phyloP scores from a whole-genome alignment of 768 basidiomycete genomes.

The Brasilioporus rufonigricans region DNA sequence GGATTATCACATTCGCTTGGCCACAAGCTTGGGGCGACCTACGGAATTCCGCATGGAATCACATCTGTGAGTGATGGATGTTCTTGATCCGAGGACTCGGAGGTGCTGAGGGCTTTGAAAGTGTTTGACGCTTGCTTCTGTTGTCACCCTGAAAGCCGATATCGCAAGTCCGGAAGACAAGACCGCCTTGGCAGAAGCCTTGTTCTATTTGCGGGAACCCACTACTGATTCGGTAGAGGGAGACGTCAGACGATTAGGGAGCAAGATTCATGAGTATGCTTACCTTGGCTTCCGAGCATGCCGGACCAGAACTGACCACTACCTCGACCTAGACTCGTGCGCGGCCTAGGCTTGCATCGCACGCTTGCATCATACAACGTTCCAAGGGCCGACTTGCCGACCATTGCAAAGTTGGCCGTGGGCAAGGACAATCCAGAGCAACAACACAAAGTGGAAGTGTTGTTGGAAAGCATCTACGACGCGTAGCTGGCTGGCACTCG shows the following conservation, averaged over 20 bases:
- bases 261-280: conserved; percentile 53
- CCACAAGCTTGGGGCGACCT: conserved; percentile 69
- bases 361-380: conserved; percentile 63
- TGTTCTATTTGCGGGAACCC: conserved; percentile 58
- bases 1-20: conserved; percentile 77
- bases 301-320: conserved; percentile 5
- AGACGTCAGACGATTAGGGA: conserved; percentile 55
- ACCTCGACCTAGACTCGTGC: conserved; percentile 49
- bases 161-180: conserved; percentile 61
- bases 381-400: conserved; percentile 50
- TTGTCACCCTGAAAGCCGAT: conserved; percentile 57
- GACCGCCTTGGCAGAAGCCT: conserved; percentile 49
- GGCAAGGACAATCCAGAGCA: conserved; percentile 34
- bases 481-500: neutral
- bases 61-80: conserved; percentile 56
- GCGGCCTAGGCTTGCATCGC: conserved; percentile 54
- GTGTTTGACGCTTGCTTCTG: conserved; percentile 72
- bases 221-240: conserved; percentile 63
- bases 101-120: conserved; percentile 22
- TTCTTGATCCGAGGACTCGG: conserved; percentile 7
- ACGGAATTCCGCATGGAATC: conserved; percentile 78
- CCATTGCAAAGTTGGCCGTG: conserved; percentile 42
- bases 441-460: conserved; percentile 40
- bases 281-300: neutral
- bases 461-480: conserved; percentile 49